Percentiles rank a stretch among this genome's conserved stretches.
Conservation (phyloP, 176 grass and related monocot genomes). For the bread wheat (Triticum aestivum) region DNA sequence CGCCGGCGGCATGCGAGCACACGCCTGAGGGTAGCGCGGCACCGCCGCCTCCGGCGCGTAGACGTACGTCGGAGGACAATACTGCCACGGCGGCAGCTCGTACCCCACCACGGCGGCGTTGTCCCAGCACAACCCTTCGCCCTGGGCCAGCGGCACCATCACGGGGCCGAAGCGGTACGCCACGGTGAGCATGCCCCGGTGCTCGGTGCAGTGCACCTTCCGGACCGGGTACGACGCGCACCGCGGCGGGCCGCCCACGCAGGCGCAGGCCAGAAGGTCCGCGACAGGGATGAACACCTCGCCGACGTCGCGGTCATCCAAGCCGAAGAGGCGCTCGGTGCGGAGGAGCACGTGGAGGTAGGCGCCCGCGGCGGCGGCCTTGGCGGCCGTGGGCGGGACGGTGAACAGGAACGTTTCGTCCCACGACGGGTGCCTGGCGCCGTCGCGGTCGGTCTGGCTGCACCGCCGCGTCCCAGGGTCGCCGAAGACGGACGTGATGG, state of each 20-base stretch:
- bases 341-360: conserved; percentile 50
- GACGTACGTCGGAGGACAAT: background rate
- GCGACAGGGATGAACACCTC: conserved; percentile 24
- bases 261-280: conserved; percentile 21
- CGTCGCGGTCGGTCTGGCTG: conserved; percentile 31
- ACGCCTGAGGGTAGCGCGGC: background rate
- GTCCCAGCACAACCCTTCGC: background rate
- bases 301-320: conserved; percentile 45
- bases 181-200: conserved; percentile 35
- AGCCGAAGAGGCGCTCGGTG: conserved; percentile 26
- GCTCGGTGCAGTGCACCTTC: conserved; percentile 26
- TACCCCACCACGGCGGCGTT: too few relatives aligned
- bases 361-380: background rate
- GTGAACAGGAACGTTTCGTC: conserved; percentile 33
- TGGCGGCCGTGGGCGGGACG: conserved; percentile 27
- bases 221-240: conserved; percentile 36
- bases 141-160: background rate
- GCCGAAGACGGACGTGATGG: conserved; percentile 28
- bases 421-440: conserved; percentile 47
- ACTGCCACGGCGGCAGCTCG: background rate
- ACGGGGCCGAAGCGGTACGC: conserved; percentile 38
- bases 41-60: background rate
- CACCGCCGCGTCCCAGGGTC: conserved; percentile 19
- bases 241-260: background rate
- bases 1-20: background rate